Conservation (phyloP, 2,329 filamentous ascomycete species). For the Fusarium protoensiforme region DNA sequence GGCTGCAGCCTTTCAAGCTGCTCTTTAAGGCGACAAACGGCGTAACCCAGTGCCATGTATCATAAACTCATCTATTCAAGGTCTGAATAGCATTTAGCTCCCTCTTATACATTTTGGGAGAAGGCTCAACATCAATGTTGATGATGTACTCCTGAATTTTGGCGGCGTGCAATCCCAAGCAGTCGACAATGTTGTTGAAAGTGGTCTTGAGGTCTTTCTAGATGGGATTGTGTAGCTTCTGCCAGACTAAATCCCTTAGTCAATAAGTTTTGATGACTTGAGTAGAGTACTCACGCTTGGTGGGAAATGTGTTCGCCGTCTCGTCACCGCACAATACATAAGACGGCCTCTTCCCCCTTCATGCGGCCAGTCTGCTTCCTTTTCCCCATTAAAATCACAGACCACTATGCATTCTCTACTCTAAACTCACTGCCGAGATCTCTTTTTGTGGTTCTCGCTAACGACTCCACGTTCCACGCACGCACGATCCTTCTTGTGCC, state of each 20-base stretch:
- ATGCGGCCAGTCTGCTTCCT: neutral
- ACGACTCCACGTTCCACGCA: neutral
- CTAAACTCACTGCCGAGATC: neutral
- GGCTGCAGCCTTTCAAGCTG: neutral
- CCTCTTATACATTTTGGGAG: neutral
- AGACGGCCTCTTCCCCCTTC: neutral
- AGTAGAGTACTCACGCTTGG: no score
- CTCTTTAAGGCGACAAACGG: neutral
- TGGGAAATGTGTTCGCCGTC: no score
- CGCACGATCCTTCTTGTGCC: neutral
- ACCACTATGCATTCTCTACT: neutral
- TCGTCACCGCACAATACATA: neutral
- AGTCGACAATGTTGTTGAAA: no score
- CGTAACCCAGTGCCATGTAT: neutral
- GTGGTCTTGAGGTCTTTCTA: no score
- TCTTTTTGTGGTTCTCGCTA: neutral
- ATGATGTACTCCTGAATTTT: neutral
- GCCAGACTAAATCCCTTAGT: no score
- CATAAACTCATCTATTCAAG: neutral
- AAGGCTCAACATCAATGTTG: no score
- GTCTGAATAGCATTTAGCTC: neutral
- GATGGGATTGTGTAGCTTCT: no score
- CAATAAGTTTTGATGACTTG: no score
- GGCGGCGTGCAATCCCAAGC: no score
- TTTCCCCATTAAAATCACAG: neutral